Conservation (phyloP, 1,284 basidiomycete species). For the Pseudozyma tsukubaensis region DNA sequence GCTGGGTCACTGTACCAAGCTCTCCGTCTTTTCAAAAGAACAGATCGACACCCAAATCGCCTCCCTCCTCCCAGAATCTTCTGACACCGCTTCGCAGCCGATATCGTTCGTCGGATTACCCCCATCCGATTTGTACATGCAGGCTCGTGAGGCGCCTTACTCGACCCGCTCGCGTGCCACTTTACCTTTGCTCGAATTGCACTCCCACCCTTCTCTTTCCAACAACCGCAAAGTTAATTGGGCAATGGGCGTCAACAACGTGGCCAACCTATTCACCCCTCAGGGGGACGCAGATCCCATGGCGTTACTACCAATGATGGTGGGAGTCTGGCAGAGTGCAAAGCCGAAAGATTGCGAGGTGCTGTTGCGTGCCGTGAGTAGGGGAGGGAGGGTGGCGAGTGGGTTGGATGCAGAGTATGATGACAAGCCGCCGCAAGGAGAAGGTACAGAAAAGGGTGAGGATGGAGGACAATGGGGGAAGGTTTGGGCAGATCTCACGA, state of each 20-base stretch:
- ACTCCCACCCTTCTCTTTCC: background rate
- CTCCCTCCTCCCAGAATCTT: background rate
- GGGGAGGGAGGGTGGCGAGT: constrained; percentile 4
- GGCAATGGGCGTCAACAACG: constrained; percentile 47
- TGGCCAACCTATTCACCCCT: constrained; percentile 52
- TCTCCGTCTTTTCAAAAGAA: constrained; percentile 22
- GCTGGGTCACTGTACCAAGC: constrained; percentile 47
- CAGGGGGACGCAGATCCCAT: constrained; percentile 54
- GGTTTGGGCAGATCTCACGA: constrained; percentile 13
- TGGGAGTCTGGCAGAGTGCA: constrained; percentile 44
- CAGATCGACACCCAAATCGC: constrained; percentile 6
- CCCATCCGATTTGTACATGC: constrained; percentile 50
- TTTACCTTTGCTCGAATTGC: constrained; percentile 21
- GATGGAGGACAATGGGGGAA: no score
- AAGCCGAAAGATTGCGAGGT: constrained; percentile 18
- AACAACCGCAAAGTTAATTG: constrained; percentile 6
- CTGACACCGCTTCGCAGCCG: background rate
- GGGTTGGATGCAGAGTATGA: background rate
- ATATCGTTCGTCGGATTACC: constrained; percentile 39
- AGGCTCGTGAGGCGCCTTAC: constrained; percentile 33
- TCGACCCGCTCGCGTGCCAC: constrained; percentile 27
- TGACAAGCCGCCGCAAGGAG: no score
- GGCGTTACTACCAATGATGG: constrained; percentile 37
- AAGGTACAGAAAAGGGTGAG: background rate
- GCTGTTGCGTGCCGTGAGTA: constrained; percentile 19